phyloP scores from a whole-genome alignment of 164 flowering plant genomes.

The Tinospora cordifolia region DNA sequence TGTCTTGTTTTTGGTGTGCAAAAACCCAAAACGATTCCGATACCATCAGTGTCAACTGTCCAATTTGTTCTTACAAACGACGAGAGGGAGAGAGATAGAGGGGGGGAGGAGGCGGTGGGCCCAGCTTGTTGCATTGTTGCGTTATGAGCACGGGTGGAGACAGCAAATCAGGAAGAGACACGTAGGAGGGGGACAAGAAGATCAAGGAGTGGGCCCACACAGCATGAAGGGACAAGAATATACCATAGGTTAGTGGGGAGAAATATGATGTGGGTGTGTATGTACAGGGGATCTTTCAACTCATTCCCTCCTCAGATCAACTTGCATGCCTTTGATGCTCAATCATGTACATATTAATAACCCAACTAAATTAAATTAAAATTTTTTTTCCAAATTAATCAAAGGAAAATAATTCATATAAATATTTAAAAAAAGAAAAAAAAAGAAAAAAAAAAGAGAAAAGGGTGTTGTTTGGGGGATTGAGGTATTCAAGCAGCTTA shows the following conservation, averaged over 20 bases:
- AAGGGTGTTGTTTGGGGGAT: not conserved
- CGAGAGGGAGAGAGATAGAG: no score
- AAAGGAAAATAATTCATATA: not conserved
- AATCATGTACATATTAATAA: constrained; percentile 21
- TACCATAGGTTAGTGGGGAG: constrained; percentile 45
- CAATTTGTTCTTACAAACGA: not conserved
- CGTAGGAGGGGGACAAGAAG: constrained; percentile 50
- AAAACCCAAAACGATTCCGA: not conserved
- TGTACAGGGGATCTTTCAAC: constrained; percentile 29
- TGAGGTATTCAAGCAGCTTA: constrained; percentile 20
- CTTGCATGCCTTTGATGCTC: constrained; percentile 27
- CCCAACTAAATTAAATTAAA: not conserved
- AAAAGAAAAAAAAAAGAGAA: no score
- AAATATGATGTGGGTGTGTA: constrained; percentile 31
- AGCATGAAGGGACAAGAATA: constrained; percentile 22
- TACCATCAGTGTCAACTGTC: constrained; percentile 14
- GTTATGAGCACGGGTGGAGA: constrained; percentile 1
- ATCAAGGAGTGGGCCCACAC: constrained; percentile 14
- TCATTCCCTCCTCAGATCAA: constrained; percentile 17
- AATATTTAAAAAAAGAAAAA: no score
- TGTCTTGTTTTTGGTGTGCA: not conserved
- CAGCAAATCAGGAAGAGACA: constrained; percentile 24
- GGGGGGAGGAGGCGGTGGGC: not conserved
- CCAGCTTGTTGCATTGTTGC: constrained; percentile 22
- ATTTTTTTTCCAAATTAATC: not conserved